Conservation (phyloP, 2,329 filamentous ascomycete genomes). For the Sclerotinia minor region DNA sequence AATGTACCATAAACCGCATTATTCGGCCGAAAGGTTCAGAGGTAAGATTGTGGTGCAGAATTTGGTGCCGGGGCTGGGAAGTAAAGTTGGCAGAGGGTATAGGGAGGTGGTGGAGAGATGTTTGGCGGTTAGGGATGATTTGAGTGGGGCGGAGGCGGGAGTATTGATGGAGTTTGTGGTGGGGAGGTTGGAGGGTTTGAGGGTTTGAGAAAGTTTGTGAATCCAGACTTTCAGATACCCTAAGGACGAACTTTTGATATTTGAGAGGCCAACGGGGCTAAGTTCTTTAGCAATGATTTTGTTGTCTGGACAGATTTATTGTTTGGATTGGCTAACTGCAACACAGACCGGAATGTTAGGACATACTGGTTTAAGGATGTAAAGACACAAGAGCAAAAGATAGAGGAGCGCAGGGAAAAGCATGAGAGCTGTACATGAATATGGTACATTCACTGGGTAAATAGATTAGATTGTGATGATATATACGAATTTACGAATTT, state of each 20-base stretch:
- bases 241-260: too few species aligned
- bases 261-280: too few species aligned
- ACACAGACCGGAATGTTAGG: too few species aligned
- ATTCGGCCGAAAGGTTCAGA: conserved; percentile 47
- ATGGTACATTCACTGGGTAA: not conserved
- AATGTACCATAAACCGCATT: conserved; percentile 47
- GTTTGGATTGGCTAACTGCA: too few species aligned
- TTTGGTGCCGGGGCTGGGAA: conserved; percentile 46
- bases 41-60: conserved; percentile 47
- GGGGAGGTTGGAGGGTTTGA: conserved; percentile 45
- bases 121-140: conserved; percentile 44
- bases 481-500: not conserved
- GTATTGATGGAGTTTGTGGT: conserved; percentile 49
- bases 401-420: too few species aligned
- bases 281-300: too few species aligned
- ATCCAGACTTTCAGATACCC: too few species aligned
- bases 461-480: not conserved
- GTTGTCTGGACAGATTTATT: too few species aligned
- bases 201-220: too few species aligned
- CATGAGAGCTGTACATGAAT: not conserved
- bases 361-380: too few species aligned
- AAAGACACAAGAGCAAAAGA: not conserved
- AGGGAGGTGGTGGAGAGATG: conserved; percentile 48
- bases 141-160: conserved; percentile 44
- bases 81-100: conserved; percentile 47